Evolutionary conservation across 2,329 filamentous ascomycete species (phyloP).

Genomic region (Phaeosphaeria sp.): DNA sequence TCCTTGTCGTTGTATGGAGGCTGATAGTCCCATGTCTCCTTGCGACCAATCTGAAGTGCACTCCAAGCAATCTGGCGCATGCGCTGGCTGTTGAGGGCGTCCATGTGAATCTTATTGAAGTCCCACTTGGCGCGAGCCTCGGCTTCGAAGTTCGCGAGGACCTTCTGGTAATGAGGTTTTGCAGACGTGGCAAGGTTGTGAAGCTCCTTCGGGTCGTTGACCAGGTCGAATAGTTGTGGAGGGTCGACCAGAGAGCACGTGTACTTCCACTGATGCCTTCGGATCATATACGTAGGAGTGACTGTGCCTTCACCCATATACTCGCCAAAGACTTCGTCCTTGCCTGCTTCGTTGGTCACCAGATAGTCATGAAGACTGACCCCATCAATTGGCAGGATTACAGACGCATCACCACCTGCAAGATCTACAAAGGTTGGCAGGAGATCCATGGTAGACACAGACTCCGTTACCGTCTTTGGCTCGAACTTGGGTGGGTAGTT

Average conservation of each 20-base stretch:
- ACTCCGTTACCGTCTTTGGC: conserved; percentile 78
- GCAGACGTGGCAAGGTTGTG: conserved; percentile 67
- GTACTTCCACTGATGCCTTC: conserved; percentile 88
- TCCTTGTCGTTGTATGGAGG: conserved; percentile 72
- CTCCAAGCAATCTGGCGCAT: conserved; percentile 80
- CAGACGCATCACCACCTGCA: conserved; percentile 72
- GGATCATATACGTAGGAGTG: conserved; percentile 92
- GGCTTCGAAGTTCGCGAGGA: conserved; percentile 68
- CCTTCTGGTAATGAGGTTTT: conserved; percentile 47
- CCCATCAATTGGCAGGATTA: conserved; percentile 83
- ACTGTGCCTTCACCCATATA: conserved; percentile 95
- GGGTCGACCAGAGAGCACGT: conserved; percentile 84
- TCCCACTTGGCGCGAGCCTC: conserved; percentile 83
- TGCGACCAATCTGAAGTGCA: conserved; percentile 73
- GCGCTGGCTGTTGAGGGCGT: conserved; percentile 79
- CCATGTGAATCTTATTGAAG: conserved; percentile 75
- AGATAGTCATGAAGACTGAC: conserved; percentile 65
- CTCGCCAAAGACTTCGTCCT: conserved; percentile 91
- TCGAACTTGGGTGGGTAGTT: conserved; percentile 78
- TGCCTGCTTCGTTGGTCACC: conserved; percentile 59
- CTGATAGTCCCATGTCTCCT: conserved; percentile 83
- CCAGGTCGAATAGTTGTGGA: conserved; percentile 83
- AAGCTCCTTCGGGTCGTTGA: conserved; percentile 77
- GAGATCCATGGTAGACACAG: conserved; percentile 90
- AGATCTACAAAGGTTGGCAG: conserved; percentile 88